Conservation (phyloP, 495 filamentous ascomycete species). For the Xanthoparmelia taractica region DNA sequence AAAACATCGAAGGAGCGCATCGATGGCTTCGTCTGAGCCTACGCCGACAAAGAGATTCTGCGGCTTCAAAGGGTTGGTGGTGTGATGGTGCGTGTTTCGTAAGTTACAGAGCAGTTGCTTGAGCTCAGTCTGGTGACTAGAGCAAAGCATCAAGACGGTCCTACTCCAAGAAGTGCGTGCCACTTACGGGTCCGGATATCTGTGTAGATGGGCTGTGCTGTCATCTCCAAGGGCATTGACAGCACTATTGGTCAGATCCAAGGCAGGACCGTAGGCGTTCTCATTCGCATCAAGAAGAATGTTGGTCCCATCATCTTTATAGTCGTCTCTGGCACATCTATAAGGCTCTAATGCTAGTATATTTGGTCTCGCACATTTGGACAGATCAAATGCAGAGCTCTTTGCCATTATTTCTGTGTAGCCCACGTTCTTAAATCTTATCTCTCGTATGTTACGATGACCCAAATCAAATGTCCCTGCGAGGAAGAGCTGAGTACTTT, state of each 20-base stretch:
- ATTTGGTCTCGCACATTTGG: conserved; percentile 76
- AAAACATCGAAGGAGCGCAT: conserved; percentile 86
- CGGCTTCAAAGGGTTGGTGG: conserved; percentile 61
- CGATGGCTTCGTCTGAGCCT: conserved; percentile 92
- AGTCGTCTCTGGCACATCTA: conserved; percentile 84
- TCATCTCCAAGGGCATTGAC: conserved; percentile 30
- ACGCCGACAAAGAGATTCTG: conserved; percentile 90
- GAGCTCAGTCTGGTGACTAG: conserved; percentile 71
- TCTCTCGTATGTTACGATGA: neutral
- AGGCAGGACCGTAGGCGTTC: conserved; percentile 83
- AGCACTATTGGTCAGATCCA: conserved; percentile 39
- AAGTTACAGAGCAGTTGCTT: conserved; percentile 82
- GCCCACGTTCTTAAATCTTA: neutral
- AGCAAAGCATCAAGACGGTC: neutral
- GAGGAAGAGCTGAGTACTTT: neutral
- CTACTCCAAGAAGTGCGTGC: neutral
- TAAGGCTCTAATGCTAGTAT: conserved; percentile 78
- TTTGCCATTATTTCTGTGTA: neutral
- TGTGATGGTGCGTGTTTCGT: conserved; percentile 80
- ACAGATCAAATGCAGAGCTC: conserved; percentile 56
- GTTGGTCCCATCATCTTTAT: conserved; percentile 97
- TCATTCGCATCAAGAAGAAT: conserved; percentile 96
- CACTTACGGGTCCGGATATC: conserved; percentile 86
- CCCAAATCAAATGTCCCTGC: neutral
- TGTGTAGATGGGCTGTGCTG: conserved; percentile 46